These are phyloP conservation scores for Wickerhamomyces rabaulensis DNA, from an alignment of 805 yeast species.

Conservation along the genomic window DNA sequence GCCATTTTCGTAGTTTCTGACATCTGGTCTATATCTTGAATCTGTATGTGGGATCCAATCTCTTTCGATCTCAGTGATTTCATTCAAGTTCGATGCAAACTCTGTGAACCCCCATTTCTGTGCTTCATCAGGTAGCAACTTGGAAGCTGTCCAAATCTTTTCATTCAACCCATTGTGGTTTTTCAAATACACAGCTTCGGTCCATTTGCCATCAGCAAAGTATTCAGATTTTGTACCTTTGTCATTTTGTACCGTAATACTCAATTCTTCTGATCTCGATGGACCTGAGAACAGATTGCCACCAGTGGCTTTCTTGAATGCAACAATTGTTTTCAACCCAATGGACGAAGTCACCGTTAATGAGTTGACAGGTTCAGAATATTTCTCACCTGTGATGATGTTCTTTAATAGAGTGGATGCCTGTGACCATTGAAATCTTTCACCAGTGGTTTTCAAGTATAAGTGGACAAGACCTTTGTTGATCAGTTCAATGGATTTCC, in stretches of 20 bases:
- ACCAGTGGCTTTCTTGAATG: slow-evolving; percentile 49
- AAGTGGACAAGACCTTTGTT: slow-evolving; percentile 68
- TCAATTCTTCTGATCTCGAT: slow-evolving; percentile 65
- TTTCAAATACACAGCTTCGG: slow-evolving; percentile 49
- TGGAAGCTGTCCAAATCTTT: slow-evolving; percentile 67
- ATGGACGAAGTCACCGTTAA: slow-evolving; percentile 60
- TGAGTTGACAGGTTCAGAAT: slow-evolving; percentile 76
- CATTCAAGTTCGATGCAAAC: slow-evolving; percentile 78
- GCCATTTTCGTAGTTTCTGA: slow-evolving; percentile 65
- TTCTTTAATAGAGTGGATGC: slow-evolving; percentile 83
- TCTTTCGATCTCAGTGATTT: slow-evolving; percentile 66
- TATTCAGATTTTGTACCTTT: slow-evolving; percentile 14
- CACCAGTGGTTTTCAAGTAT: slow-evolving; percentile 55
- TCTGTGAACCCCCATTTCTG: slow-evolving; percentile 81
- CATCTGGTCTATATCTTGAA: slow-evolving; percentile 86
- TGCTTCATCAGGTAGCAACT: slow-evolving; percentile 50
- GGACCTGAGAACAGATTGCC: slow-evolving; percentile 81
- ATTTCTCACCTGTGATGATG: slow-evolving; percentile 91
- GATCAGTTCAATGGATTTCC: slow-evolving; percentile 80
- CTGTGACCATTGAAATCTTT: slow-evolving; percentile 68
- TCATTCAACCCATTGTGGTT: slow-evolving; percentile 27
- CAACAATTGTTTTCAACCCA: slow-evolving; percentile 67
- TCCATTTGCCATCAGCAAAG: slow-evolving; percentile 71
- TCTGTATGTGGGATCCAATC: slow-evolving; percentile 76
- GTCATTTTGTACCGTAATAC: slow-evolving; percentile 27